phyloP scores from a whole-genome alignment of 495 filamentous ascomycete genomes.

The Penicillium goetzii region DNA sequence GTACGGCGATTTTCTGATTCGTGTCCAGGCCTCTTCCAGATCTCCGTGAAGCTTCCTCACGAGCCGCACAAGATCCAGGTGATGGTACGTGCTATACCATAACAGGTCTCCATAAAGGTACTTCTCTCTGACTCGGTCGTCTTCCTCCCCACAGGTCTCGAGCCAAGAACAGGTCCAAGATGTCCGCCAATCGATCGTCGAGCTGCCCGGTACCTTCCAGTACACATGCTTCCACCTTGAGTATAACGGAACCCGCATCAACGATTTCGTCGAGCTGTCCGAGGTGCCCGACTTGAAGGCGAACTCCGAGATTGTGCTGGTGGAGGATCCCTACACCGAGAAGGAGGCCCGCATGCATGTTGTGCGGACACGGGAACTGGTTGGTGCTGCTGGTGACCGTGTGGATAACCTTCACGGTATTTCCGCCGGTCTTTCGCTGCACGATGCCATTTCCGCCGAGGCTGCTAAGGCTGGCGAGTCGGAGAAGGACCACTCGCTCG shows the following conservation, averaged over 20 bases:
- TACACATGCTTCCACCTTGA: slow-evolving; percentile 99
- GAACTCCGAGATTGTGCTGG: slow-evolving; percentile 74
- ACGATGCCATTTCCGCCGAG: slow-evolving; percentile 70
- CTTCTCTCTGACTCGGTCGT: slow-evolving; percentile 21
- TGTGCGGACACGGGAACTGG: slow-evolving; percentile 84
- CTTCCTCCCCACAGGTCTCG: slow-evolving; percentile 64
- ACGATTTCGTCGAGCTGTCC: slow-evolving; percentile 92
- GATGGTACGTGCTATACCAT: slow-evolving; percentile 60
- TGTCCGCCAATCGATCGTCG: slow-evolving; percentile 93
- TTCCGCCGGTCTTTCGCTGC: slow-evolving; percentile 81
- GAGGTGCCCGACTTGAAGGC: slow-evolving; percentile 80
- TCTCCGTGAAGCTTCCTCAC: slow-evolving; percentile 83
- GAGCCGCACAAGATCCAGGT: slow-evolving; percentile 78
- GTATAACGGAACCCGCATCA: slow-evolving; percentile 79
- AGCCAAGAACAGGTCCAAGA: slow-evolving; percentile 96
- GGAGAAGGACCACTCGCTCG: slow-evolving; percentile 59
- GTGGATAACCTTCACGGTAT: slow-evolving; percentile 88
- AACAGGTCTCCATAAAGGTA: background rate
- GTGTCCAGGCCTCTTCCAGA: slow-evolving; percentile 67
- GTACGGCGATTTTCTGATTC: slow-evolving; percentile 22
- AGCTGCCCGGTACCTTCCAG: slow-evolving; percentile 89
- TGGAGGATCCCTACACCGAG: slow-evolving; percentile 97
- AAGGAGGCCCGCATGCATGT: slow-evolving; percentile 97
- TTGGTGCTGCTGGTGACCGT: slow-evolving; percentile 87
- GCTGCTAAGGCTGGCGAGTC: slow-evolving; percentile 41